These are phyloP conservation scores for Pseudognaphalium luteoalbum DNA, from an alignment of 129 eudicot genomes.

Conservation along the genomic window DNA sequence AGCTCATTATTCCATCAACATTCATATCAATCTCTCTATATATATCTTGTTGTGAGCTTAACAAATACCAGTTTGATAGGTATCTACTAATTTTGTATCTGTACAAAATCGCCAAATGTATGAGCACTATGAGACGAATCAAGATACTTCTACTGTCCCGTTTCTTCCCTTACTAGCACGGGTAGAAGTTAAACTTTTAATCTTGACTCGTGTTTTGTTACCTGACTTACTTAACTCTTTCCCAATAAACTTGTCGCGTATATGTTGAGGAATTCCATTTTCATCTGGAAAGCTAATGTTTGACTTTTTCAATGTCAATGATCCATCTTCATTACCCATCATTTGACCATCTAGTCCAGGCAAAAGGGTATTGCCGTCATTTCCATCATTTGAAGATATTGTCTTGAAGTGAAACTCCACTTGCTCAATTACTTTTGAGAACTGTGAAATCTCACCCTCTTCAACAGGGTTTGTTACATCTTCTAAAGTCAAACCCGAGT, in stretches of 20 bases:
- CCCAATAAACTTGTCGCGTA: slow-evolving; percentile 30
- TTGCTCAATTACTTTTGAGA: slow-evolving; percentile 29
- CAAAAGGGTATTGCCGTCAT: slow-evolving; percentile 10
- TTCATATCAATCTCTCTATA: slow-evolving; percentile 15
- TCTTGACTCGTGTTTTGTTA: neutral
- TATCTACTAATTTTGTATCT: slow-evolving; percentile 20
- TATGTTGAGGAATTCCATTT: slow-evolving; percentile 37
- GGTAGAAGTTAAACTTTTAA: slow-evolving; percentile 7
- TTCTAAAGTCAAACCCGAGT: slow-evolving; percentile 30
- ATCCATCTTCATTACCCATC: slow-evolving; percentile 1
- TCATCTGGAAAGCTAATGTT: slow-evolving; percentile 31
- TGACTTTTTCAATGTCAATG: slow-evolving; percentile 23
- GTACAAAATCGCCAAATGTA: slow-evolving; percentile 23
- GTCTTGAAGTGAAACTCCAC: slow-evolving; percentile 29
- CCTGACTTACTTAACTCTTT: slow-evolving; percentile 19
- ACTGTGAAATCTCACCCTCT: slow-evolving; percentile 37
- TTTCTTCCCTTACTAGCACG: slow-evolving; percentile 11
- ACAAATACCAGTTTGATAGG: slow-evolving; percentile 23
- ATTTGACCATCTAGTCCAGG: neutral
- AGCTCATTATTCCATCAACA: slow-evolving; percentile 8
- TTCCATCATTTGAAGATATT: slow-evolving; percentile 17
- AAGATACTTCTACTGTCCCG: slow-evolving; percentile 10
- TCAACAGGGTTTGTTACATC: slow-evolving; percentile 33
- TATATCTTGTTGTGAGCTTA: slow-evolving; percentile 9
- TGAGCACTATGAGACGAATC: slow-evolving; percentile 8